phyloP scores from a whole-genome alignment of 305 asterid species.

The Euphrasia arctica region DNA sequence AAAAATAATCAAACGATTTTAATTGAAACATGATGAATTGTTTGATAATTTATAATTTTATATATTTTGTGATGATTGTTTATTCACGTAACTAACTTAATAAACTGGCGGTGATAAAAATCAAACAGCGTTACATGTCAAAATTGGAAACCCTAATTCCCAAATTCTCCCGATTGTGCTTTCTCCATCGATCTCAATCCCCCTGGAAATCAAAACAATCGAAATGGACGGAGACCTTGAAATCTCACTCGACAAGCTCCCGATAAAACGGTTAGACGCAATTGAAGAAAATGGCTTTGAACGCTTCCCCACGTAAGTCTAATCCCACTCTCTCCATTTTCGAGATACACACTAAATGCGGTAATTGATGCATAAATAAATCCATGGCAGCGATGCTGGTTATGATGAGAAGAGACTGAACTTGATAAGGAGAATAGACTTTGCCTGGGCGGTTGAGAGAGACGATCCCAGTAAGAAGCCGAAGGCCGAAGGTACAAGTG shows the following conservation, averaged over 20 bases:
- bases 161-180: too few relatives aligned
- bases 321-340: constrained; percentile 11
- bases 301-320: constrained; percentile 64
- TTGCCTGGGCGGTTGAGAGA: constrained; percentile 93
- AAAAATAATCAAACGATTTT: too few relatives aligned
- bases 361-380: constrained; percentile 16
- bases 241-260: constrained; percentile 89
- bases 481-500: constrained; percentile 47
- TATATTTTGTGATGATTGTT: too few relatives aligned
- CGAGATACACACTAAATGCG: not conserved
- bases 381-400: constrained; percentile 61
- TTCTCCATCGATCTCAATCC: not conserved
- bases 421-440: constrained; percentile 82
- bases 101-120: too few relatives aligned
- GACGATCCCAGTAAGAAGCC: constrained; percentile 87
- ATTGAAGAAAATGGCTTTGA: constrained; percentile 83
- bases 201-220: constrained; percentile 15
- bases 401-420: constrained; percentile 75
- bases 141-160: too few relatives aligned
- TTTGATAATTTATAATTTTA: too few relatives aligned
- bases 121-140: too few relatives aligned
- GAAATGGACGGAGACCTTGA: constrained; percentile 62
- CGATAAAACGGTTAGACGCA: constrained; percentile 69
- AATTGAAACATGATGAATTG: too few relatives aligned
- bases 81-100: too few relatives aligned